Conservation (phyloP, 768 basidiomycete genomes). For the Tephrocybe sp. region DNA sequence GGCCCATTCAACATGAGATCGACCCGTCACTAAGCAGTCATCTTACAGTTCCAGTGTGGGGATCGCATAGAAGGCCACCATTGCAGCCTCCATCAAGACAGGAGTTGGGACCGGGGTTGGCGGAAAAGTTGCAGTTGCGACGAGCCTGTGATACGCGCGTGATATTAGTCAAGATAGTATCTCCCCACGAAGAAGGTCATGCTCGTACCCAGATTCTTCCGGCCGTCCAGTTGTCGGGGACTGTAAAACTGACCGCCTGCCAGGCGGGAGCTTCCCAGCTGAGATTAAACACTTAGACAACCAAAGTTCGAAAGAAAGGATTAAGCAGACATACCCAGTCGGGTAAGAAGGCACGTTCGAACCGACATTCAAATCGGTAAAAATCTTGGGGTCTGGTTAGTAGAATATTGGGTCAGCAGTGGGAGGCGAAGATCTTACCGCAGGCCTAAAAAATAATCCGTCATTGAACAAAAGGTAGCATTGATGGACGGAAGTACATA, state of each 20-base stretch:
- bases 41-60: slow-evolving; percentile 46
- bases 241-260: slow-evolving; percentile 43
- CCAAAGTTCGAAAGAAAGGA: neutral
- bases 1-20: too few species aligned
- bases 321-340: slow-evolving; percentile 41
- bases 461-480: too few species aligned
- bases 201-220: slow-evolving; percentile 57
- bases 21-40: too few species aligned
- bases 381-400: slow-evolving; percentile 27
- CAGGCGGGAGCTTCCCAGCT: slow-evolving; percentile 41
- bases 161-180: neutral
- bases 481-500: too few species aligned
- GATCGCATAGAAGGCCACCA: slow-evolving; percentile 60
- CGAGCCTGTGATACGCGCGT: slow-evolving; percentile 43
- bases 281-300: neutral
- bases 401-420: neutral
- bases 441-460: slow-evolving; percentile 41
- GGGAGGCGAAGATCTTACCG: slow-evolving; percentile 20
- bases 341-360: slow-evolving; percentile 38
- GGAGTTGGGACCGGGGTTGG: slow-evolving; percentile 51
- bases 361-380: slow-evolving; percentile 56
- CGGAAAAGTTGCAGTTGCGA: slow-evolving; percentile 59
- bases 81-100: slow-evolving; percentile 68
- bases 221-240: slow-evolving; percentile 63
- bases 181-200: too few species aligned